phyloP scores from a whole-genome alignment of 306 rosid genomes.

The Sesbania bispinosa region DNA sequence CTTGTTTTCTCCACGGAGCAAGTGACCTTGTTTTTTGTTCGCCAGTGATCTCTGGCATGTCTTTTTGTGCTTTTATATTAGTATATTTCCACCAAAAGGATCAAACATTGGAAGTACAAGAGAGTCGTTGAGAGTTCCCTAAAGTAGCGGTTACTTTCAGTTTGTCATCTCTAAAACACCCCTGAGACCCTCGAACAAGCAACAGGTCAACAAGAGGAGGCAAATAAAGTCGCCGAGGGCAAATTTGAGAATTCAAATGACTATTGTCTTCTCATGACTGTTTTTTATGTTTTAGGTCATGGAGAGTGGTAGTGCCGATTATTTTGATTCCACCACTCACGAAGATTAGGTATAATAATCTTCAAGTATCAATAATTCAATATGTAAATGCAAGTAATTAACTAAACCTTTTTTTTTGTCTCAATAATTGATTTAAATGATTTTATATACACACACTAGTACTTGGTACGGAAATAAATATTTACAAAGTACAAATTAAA shows the following conservation, averaged over 20 bases:
- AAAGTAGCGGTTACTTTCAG: slow-evolving; percentile 23
- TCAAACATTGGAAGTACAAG: slow-evolving; percentile 2
- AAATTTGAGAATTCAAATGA: neutral
- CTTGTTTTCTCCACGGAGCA: neutral
- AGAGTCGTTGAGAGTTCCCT: slow-evolving; percentile 13
- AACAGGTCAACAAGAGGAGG: neutral
- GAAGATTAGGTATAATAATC: neutral
- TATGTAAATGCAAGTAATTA: neutral
- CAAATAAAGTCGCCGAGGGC: neutral
- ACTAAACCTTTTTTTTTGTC: too few relatives aligned
- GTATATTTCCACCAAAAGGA: neutral
- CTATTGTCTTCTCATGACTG: neutral
- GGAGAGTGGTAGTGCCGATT: neutral
- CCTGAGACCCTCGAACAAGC: neutral
- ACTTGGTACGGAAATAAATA: too few relatives aligned
- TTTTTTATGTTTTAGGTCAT: too few relatives aligned
- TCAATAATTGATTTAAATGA: too few relatives aligned
- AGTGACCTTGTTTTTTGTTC: neutral
- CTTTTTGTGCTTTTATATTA: neutral
- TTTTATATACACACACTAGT: too few relatives aligned
- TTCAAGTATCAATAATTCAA: neutral
- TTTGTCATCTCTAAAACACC: neutral
- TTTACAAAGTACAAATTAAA: too few relatives aligned
- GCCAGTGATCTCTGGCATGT: neutral
- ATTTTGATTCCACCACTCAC: neutral